Conservation (phyloP, 352 stramenopile genomes). For the Globisporangium perplexum region DNA sequence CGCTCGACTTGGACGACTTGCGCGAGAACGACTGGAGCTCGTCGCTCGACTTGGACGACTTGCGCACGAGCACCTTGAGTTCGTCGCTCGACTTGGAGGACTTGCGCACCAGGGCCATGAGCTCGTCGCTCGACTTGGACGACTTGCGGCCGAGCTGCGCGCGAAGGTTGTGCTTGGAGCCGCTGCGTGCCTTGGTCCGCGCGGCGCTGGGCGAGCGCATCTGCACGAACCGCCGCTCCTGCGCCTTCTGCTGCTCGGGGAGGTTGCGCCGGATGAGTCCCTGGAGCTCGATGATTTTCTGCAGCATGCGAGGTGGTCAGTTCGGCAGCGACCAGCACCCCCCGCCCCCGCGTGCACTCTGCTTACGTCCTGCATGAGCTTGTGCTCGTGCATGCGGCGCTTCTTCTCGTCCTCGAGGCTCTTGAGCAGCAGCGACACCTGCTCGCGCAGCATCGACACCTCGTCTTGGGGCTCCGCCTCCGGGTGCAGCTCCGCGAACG, state of each 20-base stretch:
- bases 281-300: slow-evolving; percentile 78
- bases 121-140: slow-evolving; percentile 11
- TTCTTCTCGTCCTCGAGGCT: slow-evolving; percentile 68
- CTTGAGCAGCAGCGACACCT: slow-evolving; percentile 49
- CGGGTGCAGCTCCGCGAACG: neutral
- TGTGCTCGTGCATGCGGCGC: slow-evolving; percentile 48
- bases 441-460: slow-evolving; percentile 39
- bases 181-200: slow-evolving; percentile 2
- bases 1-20: slow-evolving; percentile 1
- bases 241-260: slow-evolving; percentile 31
- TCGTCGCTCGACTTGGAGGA: slow-evolving; percentile 2
- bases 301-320: neutral
- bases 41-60: neutral
- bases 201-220: slow-evolving; percentile 12
- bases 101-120: neutral
- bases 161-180: slow-evolving; percentile 9
- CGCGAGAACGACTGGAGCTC: neutral
- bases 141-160: slow-evolving; percentile 6
- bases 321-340: neutral
- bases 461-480: slow-evolving; percentile 21
- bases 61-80: neutral
- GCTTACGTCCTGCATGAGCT: slow-evolving; percentile 56
- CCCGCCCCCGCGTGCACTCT: neutral
- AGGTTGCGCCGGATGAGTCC: slow-evolving; percentile 48
- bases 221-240: slow-evolving; percentile 24